phyloP scores from a whole-genome alignment of 2,329 filamentous ascomycete species.

The Beauveria asiatica region DNA sequence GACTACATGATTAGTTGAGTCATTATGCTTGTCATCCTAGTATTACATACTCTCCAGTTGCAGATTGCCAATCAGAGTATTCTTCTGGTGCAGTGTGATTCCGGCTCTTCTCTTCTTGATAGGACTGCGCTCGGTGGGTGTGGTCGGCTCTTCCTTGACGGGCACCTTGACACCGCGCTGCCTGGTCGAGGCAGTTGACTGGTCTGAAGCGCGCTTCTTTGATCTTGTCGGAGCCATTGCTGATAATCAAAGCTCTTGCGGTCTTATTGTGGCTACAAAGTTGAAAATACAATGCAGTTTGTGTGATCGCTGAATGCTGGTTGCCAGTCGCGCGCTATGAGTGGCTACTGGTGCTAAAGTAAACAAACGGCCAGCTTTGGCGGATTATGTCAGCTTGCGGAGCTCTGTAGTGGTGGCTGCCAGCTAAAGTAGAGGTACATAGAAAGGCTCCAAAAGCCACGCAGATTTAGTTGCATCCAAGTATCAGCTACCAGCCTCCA shows the following conservation, averaged over 20 bases:
- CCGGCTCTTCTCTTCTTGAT: slow-evolving; percentile 52
- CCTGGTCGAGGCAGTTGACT: slow-evolving; percentile 6
- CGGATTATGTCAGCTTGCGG: slow-evolving; percentile 11
- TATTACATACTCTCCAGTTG: slow-evolving; percentile 69
- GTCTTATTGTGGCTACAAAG: neutral
- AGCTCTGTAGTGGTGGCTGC: slow-evolving; percentile 8
- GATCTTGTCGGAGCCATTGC: slow-evolving; percentile 9
- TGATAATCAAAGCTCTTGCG: neutral
- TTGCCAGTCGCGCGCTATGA: slow-evolving; percentile 9
- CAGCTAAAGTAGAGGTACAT: slow-evolving; percentile 4
- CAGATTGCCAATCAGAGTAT: slow-evolving; percentile 79
- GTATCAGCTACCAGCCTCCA: neutral
- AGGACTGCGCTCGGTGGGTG: slow-evolving; percentile 45
- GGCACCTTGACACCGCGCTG: slow-evolving; percentile 16
- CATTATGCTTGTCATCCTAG: neutral
- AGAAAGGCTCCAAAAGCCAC: neutral
- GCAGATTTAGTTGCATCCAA: neutral
- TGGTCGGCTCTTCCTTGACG: slow-evolving; percentile 24
- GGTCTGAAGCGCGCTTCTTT: slow-evolving; percentile 10
- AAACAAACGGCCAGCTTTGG: slow-evolving; percentile 15
- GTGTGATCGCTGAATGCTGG: neutral
- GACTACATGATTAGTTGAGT: slow-evolving; percentile 43
- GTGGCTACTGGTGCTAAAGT: slow-evolving; percentile 10
- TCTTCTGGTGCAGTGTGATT: slow-evolving; percentile 66
- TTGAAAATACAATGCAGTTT: neutral